Evolutionary conservation across 1,139 yeast species (phyloP), one percentile per base, ranked within the genome.

Genomic region (Candida mesenterica): DNA sequence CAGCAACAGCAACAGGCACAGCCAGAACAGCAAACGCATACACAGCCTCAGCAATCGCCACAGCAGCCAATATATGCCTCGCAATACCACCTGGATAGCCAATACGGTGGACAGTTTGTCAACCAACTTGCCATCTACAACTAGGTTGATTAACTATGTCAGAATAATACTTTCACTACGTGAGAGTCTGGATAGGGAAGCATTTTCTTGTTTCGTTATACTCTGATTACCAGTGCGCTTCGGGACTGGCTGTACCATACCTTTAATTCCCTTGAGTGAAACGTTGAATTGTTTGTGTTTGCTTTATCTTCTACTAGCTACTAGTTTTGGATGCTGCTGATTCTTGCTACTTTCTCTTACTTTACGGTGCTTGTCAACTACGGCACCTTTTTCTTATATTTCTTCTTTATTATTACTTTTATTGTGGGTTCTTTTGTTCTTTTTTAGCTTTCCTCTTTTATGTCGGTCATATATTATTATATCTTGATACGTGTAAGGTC

Each of bases 51-150:
- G 13, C 36, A 28, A 32, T 14, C 27, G 28, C 19, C 16, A 17
- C 32, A 28, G 13, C 38, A 32, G 16, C 26, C 31, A 30, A 33
- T 19, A 9, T 15, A 23, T 22, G 15, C 29, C 9, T 6, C 22
- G 6, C 22, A 6, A 9, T 15, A 7, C 15, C 17, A 15, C 4
- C 5, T 25, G 9, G 28, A 25, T 7, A 12, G 14, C 14, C 28
- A 25, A 14, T 25, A 25, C 10, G 17, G 15, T 25, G 28, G 28
- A 18, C 32, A 24, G 28, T 33, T 33, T 30, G 26, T 24, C 15
- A 33, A 29, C 29, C 36, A 29, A 18, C 32, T 25, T n/a, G 34
- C 36, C 7, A 29, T 33, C 20, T 33, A 33, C 32, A 33, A 33
- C 19, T 33, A 33, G 23, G n/a, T n/a, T n/a, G n/a, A 24, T 19